Conservation (phyloP, 192 early-diverging fungal genomes). For the Tieghemiomyces parasiticus region DNA sequence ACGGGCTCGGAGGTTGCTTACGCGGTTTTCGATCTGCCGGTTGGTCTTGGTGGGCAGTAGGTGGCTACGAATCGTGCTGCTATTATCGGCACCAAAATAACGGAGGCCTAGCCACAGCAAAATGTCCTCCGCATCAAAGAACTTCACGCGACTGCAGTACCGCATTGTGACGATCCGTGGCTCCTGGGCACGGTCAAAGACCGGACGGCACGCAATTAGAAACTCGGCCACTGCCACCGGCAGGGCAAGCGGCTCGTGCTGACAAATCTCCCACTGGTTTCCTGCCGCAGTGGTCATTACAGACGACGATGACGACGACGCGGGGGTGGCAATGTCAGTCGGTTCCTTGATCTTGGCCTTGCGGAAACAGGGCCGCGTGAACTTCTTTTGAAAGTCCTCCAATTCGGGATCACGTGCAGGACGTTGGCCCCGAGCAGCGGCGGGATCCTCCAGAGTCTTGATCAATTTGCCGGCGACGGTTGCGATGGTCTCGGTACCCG, state of each 20-base stretch:
- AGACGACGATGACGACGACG: too few species aligned
- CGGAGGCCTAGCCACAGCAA: conserved; percentile 25
- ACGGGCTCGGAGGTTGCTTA: conserved; percentile 26
- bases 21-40: conserved; percentile 30
- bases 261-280: background rate
- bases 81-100: conserved; percentile 30
- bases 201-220: background rate
- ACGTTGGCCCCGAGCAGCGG: too few species aligned
- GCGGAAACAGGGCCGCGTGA: too few species aligned
- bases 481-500: too few species aligned
- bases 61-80: conserved; percentile 27
- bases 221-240: background rate
- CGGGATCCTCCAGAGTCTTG: too few species aligned
- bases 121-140: conserved; percentile 25
- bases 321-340: too few species aligned
- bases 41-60: conserved; percentile 32
- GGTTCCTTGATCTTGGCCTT: too few species aligned
- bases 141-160: conserved; percentile 33
- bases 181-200: background rate
- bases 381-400: too few species aligned
- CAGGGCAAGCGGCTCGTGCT: background rate
- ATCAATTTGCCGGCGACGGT: too few species aligned
- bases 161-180: conserved; percentile 26
- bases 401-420: too few species aligned
- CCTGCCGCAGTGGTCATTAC: too few species aligned